Conservation (phyloP, 139 green algal genomes). For the Closterium sp. region DNA sequence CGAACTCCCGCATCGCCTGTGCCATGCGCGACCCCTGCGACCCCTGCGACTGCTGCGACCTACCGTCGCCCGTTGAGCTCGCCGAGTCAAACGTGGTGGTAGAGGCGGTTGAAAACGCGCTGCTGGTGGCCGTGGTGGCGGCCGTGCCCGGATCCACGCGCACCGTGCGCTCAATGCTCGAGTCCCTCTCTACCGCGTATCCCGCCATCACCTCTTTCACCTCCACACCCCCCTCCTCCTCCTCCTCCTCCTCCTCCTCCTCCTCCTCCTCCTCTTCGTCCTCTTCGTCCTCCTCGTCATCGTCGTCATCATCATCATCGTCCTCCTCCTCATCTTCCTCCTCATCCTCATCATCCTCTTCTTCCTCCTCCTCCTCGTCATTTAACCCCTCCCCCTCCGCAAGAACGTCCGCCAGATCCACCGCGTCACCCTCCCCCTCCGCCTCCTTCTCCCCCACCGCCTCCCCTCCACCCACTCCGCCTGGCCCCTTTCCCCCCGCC, state of each 20-base stretch:
- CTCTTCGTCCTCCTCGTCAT: background rate
- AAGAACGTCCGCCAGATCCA: background rate
- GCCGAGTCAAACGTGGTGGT: background rate
- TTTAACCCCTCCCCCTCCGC: background rate
- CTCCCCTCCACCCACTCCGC: background rate
- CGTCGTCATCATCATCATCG: background rate
- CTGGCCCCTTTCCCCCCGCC: background rate
- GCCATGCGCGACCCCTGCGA: background rate
- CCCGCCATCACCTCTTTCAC: background rate
- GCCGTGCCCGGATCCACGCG: background rate
- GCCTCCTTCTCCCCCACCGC: background rate
- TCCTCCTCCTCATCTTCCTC: background rate
- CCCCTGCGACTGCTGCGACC: no score
- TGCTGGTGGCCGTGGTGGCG: background rate
- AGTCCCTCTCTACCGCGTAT: background rate
- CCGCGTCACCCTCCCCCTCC: background rate
- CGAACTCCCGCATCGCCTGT: background rate
- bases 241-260: conserved; percentile 2
- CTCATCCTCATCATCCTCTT: background rate
- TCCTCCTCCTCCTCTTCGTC: conserved; percentile 16
- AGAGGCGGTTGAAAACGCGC: background rate
- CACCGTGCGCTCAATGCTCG: background rate
- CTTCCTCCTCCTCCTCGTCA: background rate
- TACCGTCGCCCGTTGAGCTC: background rate
- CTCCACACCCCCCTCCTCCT: background rate